Base-by-base conservation (phyloP, 306 rosid species). In the Lathyrus tuberosus region DNA sequence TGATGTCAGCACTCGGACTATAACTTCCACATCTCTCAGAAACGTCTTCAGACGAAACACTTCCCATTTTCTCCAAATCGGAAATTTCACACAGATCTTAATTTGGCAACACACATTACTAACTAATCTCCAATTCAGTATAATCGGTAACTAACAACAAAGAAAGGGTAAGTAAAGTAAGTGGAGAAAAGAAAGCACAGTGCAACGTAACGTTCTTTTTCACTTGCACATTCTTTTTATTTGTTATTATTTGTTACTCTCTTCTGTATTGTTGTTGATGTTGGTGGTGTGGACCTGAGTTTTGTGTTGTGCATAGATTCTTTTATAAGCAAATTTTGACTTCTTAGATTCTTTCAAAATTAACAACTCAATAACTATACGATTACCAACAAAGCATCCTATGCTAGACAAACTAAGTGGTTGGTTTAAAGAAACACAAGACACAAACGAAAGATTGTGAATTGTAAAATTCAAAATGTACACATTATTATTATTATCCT, bases 1-100 rank as follows among this genome's bases (percentile, higher is more conserved):
- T 92, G 46, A 92, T 83, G 60, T 92, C 98, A 20, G 98, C 98
- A 59, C 98, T 92, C 41, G 85, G 65, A 58, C 96, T 92, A 78
- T 92, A 92, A 67, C 96, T 92, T 0, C 96, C 98, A 31, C 96
- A 89, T 13, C 96, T 84, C 24, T 91, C 96, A 40, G 96, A 83
- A 63, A 37, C 81, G 6, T 89, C 98, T 30, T 89, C 98, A 15
- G 84, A 80, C 5, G 96, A 87, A 67, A 83, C 85, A 65, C 88
- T 89, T 10, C 80, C 95, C 98, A 92, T 92, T 44, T 79, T 5
- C 15, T 4, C 11, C 12, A n/a, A 22, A 12, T 13, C 18, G 0
- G 1, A 57, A 57, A 41, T 6, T 26, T 38, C 37, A 12, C 8
- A 0, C 60, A 65, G 79, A 78, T 77, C 70, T 38, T 62, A 70